Conservation (phyloP, 176 grass and related monocot genomes). For the Calamus simplicifolius region DNA sequence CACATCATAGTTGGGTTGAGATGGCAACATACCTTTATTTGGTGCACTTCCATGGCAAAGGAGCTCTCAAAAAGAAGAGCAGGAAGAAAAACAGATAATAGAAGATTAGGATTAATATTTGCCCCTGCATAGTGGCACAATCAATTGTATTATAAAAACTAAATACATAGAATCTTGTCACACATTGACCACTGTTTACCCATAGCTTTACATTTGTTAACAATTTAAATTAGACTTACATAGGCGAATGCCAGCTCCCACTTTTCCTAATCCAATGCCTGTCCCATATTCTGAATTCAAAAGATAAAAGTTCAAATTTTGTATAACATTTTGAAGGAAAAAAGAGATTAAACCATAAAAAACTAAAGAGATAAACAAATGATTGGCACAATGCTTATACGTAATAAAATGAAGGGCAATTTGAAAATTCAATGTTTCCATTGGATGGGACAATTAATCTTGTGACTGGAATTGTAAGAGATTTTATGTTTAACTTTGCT, state of each 20-base stretch:
- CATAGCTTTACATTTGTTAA: too few species aligned
- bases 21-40: conserved; percentile 68
- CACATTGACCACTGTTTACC: too few species aligned
- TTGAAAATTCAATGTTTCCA: too few species aligned
- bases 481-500: too few species aligned
- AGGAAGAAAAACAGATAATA: conserved; percentile 79
- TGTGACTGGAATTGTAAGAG: too few species aligned
- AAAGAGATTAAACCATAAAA: not conserved
- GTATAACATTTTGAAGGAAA: not conserved
- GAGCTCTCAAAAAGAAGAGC: conserved; percentile 94
- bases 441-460: too few species aligned
- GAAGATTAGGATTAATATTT: conserved; percentile 84
- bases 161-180: too few species aligned
- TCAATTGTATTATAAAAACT: not conserved
- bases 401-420: too few species aligned
- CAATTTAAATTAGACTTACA: conserved; percentile 36
- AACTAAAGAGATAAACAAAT: too few species aligned
- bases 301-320: not conserved
- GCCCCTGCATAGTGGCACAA: conserved; percentile 44
- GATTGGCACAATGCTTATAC: too few species aligned
- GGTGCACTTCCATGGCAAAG: conserved; percentile 90
- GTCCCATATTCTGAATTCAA: conserved; percentile 70
- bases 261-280: conserved; percentile 55
- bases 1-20: not conserved
- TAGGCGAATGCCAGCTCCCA: conserved; percentile 84